phyloP scores from a whole-genome alignment of 1,284 basidiomycete genomes.

The Cystobasidium sp. region DNA sequence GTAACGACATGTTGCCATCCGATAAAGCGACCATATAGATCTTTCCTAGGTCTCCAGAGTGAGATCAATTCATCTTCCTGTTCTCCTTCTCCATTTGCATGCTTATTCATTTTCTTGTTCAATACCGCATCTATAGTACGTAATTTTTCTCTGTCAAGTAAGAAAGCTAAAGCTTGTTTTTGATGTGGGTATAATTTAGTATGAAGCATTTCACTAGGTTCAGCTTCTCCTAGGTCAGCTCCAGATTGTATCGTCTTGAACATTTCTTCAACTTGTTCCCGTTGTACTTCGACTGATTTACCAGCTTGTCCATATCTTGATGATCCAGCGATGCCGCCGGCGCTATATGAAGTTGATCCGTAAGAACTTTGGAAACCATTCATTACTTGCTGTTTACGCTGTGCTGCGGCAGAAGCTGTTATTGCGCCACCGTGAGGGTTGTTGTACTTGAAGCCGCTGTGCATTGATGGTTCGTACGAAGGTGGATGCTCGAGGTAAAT shows the following conservation, averaged over 20 bases:
- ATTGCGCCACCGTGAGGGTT: slow-evolving; percentile 74
- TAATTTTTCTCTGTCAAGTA: slow-evolving; percentile 80
- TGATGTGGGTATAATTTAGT: slow-evolving; percentile 96
- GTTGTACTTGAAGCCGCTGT: slow-evolving; percentile 70
- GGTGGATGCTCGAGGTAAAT: slow-evolving; percentile 80
- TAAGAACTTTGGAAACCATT: slow-evolving; percentile 22
- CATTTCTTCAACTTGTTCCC: slow-evolving; percentile 89
- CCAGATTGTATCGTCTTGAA: slow-evolving; percentile 86
- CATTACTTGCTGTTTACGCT: slow-evolving; percentile 39
- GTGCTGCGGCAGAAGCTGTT: slow-evolving; percentile 43
- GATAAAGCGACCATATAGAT: slow-evolving; percentile 62
- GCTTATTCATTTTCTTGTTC: slow-evolving; percentile 47
- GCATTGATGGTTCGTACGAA: slow-evolving; percentile 64
- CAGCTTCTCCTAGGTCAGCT: slow-evolving; percentile 81
- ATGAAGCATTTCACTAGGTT: slow-evolving; percentile 80
- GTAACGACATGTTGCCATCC: slow-evolving; percentile 86
- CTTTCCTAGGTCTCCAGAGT: slow-evolving; percentile 71
- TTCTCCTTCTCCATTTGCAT: slow-evolving; percentile 47
- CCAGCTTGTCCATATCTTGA: slow-evolving; percentile 3
- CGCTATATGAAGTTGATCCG: slow-evolving; percentile 3
- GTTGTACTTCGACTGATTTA: slow-evolving; percentile 84
- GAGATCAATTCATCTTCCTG: slow-evolving; percentile 64
- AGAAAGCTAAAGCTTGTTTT: slow-evolving; percentile 94
- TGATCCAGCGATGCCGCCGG: slow-evolving; percentile 11
- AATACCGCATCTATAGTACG: slow-evolving; percentile 36